Conservation (phyloP, 345 rosid species). For the Physaria fendleri region DNA sequence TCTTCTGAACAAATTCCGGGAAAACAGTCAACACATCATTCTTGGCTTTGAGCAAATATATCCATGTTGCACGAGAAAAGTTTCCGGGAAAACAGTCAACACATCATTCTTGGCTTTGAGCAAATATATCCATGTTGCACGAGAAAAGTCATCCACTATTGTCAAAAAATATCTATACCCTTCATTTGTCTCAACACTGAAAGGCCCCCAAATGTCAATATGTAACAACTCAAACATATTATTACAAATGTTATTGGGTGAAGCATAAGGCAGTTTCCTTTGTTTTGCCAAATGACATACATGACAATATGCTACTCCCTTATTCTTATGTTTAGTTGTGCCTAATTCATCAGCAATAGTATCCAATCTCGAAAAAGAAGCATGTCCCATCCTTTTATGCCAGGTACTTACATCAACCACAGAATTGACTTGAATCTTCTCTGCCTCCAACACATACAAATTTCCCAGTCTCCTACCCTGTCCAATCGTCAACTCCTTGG, state of each 20-base stretch:
- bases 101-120: not conserved
- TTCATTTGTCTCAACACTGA: not conserved
- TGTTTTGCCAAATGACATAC: not conserved
- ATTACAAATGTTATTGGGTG: not conserved
- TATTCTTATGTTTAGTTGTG: not conserved
- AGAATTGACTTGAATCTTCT: no score
- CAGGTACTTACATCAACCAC: not conserved
- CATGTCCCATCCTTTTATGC: not conserved
- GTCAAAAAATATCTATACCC: not conserved
- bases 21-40: no score
- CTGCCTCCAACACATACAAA: not conserved
- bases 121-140: not conserved
- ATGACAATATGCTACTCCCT: not conserved
- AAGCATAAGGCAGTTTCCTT: not conserved
- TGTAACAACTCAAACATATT: not conserved
- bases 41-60: no score
- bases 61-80: no score
- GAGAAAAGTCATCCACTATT: not conserved
- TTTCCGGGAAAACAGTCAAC: fast-evolving
- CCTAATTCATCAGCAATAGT: not conserved
- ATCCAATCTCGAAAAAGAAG: not conserved
- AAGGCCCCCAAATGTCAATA: not conserved
- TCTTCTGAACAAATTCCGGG: no score
- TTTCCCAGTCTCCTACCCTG: not conserved
- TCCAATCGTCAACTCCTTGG: not conserved